Base-by-base conservation (phyloP, 2,329 filamentous ascomycete genomes). In the Calonectria hongkongensis region DNA sequence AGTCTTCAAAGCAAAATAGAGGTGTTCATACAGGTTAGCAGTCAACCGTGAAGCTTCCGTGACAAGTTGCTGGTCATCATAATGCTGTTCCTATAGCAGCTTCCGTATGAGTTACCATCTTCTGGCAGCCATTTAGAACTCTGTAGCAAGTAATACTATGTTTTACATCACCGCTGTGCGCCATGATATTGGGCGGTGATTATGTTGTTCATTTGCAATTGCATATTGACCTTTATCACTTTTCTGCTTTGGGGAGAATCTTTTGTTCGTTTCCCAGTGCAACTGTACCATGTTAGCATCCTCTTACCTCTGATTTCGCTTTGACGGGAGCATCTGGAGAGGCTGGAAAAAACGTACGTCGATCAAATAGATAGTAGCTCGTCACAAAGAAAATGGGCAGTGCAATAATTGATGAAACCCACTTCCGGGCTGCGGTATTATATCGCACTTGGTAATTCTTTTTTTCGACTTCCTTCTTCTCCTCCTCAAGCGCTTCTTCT, bases 301-400 rank as follows among this genome's bases (percentile, higher is more conserved):
- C 43, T 4, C 21, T 50, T n/a, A 12, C 41, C 7, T 30, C 10
- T 18, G 2, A n/a, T 15, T 47, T 15, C 13, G 18, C 10, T 6
- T 6, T 33, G 30, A 15, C 2, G 4, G 16, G 36, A 9, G 12
- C 0, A 1, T 5, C 4, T 4, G 13, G 2, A 5, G 12, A 16
- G 9, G 8, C 16, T 2, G 15, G 15, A 33, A 27, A 18, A 16
- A 43, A 85, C 87, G 83, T 71, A 88, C 88, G 78, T 81, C 87
- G 82, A 56, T 90, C 85, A 80, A 88, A 91, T 3, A 91, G 79
- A 65, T 85, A 86, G 73, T 89, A 91, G 27, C 89, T 90, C 30
- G 88, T 89, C 63, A 91, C 89, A 16, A 91, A 73, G 5, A 90
- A 76, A 39, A 91, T 86, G 2, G 89, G 89, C 81, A 90, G 76